phyloP scores from a whole-genome alignment of 2,329 filamentous ascomycete species.

The Alternaria dauci region DNA sequence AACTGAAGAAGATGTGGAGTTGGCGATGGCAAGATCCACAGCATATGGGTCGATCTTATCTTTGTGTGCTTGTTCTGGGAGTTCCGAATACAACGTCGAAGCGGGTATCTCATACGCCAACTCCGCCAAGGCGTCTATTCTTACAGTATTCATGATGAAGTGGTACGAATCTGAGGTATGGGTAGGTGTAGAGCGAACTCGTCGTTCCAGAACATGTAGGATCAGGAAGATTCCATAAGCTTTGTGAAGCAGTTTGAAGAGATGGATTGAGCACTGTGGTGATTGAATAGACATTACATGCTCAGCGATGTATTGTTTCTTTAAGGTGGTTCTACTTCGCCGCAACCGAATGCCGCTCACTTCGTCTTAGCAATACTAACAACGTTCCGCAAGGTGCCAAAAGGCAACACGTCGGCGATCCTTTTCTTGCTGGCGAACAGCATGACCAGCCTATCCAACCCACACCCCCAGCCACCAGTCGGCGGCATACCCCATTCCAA shows the following conservation, averaged over 20 bases:
- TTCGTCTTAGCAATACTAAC: constrained; percentile 50
- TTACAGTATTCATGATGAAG: too few relatives aligned
- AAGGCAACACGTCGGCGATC: constrained; percentile 86
- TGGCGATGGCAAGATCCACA: too few relatives aligned
- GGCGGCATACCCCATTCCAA: constrained; percentile 92
- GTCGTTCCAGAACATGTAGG: too few relatives aligned
- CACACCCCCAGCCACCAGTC: constrained; percentile 96
- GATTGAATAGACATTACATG: not conserved
- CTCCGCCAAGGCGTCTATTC: too few relatives aligned
- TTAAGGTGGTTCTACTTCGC: not conserved
- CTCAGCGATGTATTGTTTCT: not conserved
- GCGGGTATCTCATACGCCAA: too few relatives aligned
- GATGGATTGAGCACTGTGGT: not conserved
- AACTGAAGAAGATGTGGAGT: too few relatives aligned
- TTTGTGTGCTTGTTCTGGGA: too few relatives aligned
- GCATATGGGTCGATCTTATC: too few relatives aligned
- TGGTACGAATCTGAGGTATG: too few relatives aligned
- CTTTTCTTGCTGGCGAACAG: constrained; percentile 79
- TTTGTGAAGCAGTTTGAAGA: not conserved
- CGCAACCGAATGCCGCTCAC: constrained; percentile 5
- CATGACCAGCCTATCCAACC: constrained; percentile 91
- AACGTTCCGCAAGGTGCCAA: constrained; percentile 79
- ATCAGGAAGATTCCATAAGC: too few relatives aligned
- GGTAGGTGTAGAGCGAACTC: too few relatives aligned
- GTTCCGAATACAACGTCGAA: too few relatives aligned